Percentiles rank a stretch among this genome's conserved stretches.
Evolutionary conservation across 1,284 basidiomycete genomes (phyloP).

Genomic region (Ustilago lituana): DNA sequence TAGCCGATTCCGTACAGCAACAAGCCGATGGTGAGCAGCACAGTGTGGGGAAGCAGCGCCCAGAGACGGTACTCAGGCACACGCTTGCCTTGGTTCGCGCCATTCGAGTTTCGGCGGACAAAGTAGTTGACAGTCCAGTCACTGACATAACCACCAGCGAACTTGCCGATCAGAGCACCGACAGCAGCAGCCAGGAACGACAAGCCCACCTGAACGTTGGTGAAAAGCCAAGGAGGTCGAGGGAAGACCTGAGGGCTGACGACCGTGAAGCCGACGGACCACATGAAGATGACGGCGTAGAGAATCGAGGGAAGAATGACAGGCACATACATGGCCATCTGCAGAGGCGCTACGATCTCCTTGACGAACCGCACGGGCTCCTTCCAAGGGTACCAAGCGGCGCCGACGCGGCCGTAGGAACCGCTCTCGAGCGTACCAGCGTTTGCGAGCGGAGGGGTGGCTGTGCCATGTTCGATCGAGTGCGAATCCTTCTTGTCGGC

Average conservation of each 20-base stretch:
- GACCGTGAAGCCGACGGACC: constrained; percentile 67
- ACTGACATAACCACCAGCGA: constrained; percentile 63
- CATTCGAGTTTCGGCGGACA: constrained; percentile 50
- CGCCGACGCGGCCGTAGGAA: constrained; percentile 53
- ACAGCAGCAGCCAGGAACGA: constrained; percentile 66
- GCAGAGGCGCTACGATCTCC: constrained; percentile 58
- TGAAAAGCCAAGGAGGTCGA: constrained; percentile 64
- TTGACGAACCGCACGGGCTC: constrained; percentile 59
- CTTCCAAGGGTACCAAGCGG: constrained; percentile 66
- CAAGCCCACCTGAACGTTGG: constrained; percentile 58
- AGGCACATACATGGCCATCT: constrained; percentile 43
- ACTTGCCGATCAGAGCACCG: constrained; percentile 66
- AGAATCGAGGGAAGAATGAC: constrained; percentile 61
- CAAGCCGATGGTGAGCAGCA: constrained; percentile 62
- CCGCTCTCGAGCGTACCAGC: constrained; percentile 17
- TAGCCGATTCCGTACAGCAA: constrained; percentile 64
- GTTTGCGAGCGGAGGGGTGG: constrained; percentile 22
- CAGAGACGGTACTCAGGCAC: constrained; percentile 68
- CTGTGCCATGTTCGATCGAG: constrained; percentile 25
- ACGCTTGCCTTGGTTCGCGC: constrained; percentile 29
- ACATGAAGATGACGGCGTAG: constrained; percentile 66
- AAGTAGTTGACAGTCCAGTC: constrained; percentile 63
- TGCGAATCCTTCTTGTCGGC: constrained; percentile 28
- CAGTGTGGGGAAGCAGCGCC: constrained; percentile 59
- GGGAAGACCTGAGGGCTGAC: constrained; percentile 64